Percentiles rank a stretch among this genome's conserved stretches.
These are phyloP conservation scores for Colletotrichum falcatum DNA, from an alignment of 2,329 filamentous ascomycete genomes.

Conservation along the genomic window DNA sequence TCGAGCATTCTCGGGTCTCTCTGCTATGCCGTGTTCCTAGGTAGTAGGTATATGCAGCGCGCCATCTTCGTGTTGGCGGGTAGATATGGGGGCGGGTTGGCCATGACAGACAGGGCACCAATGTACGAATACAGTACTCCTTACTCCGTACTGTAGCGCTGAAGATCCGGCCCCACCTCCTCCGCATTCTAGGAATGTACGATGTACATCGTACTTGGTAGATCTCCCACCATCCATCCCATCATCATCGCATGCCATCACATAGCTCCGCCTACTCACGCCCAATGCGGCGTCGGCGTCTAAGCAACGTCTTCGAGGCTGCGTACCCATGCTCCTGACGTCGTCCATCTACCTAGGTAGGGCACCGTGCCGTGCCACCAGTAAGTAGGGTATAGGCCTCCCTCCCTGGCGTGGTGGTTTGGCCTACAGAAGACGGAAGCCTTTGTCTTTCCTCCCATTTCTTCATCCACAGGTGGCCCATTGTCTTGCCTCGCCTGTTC, in stretches of 20 bases:
- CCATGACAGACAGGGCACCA: neutral
- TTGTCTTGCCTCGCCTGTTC: slow-evolving; percentile 4
- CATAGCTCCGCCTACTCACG: slow-evolving; percentile 22
- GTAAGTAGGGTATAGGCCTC: too few species aligned
- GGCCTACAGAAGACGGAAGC: neutral
- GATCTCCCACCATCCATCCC: slow-evolving; percentile 15
- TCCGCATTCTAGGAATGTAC: slow-evolving; percentile 1
- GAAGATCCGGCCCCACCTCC: slow-evolving; percentile 15
- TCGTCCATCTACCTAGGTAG: too few species aligned
- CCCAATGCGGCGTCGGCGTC: slow-evolving; percentile 26
- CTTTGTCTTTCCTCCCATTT: neutral
- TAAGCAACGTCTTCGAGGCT: slow-evolving; percentile 15
- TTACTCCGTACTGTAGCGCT: too few species aligned
- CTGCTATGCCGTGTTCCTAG: too few species aligned
- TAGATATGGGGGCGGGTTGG: slow-evolving; percentile 20
- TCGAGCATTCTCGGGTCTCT: too few species aligned
- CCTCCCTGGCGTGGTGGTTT: slow-evolving; percentile 1
- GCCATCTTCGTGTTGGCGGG: neutral
- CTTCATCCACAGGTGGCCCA: neutral
- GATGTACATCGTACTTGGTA: too few species aligned
- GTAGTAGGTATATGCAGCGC: too few species aligned
- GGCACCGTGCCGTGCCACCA: neutral
- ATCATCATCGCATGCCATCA: slow-evolving; percentile 9
- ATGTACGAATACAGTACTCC: too few species aligned
- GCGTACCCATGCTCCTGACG: slow-evolving; percentile 13